Conservation (phyloP, 1,139 yeast genomes). For the Sugiyamaella novakii region DNA sequence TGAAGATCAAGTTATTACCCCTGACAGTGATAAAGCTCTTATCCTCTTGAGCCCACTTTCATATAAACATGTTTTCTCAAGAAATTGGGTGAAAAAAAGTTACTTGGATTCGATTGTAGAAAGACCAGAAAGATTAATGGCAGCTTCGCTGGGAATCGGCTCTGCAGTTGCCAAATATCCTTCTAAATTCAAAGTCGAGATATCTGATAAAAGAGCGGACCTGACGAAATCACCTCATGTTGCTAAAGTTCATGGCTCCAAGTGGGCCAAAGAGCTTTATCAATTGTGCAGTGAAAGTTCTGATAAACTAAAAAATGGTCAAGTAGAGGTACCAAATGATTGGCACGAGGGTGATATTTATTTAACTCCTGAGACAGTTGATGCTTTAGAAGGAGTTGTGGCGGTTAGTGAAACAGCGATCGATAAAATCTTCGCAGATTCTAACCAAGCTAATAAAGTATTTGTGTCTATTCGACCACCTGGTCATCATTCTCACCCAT, state of each 20-base stretch:
- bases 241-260: constrained; percentile 67
- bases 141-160: constrained; percentile 74
- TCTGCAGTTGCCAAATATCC: constrained; percentile 76
- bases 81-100: constrained; percentile 61
- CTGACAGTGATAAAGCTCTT: constrained; percentile 6
- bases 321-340: constrained; percentile 73
- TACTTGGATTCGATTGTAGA: constrained; percentile 75
- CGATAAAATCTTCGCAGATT: constrained; percentile 51
- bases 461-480: constrained; percentile 81
- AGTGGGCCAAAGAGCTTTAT: constrained; percentile 67
- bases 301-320: constrained; percentile 54
- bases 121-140: constrained; percentile 77
- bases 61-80: constrained; percentile 64
- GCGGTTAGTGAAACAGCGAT: constrained; percentile 78
- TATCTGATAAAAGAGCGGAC: constrained; percentile 53
- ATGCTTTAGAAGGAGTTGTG: constrained; percentile 76
- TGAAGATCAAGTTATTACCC: not conserved
- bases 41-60: constrained; percentile 34
- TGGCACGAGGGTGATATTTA: constrained; percentile 90
- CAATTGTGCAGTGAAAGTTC: constrained; percentile 63
- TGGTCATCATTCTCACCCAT: constrained; percentile 88
- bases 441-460: constrained; percentile 45
- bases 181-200: constrained; percentile 55
- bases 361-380: constrained; percentile 64
- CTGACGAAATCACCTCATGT: constrained; percentile 60